Evolutionary conservation across 192 early-diverging fungal genomes (phyloP), one percentile per base, ranked within the genome.

Genomic region (Pilobolus umbonatus): DNA sequence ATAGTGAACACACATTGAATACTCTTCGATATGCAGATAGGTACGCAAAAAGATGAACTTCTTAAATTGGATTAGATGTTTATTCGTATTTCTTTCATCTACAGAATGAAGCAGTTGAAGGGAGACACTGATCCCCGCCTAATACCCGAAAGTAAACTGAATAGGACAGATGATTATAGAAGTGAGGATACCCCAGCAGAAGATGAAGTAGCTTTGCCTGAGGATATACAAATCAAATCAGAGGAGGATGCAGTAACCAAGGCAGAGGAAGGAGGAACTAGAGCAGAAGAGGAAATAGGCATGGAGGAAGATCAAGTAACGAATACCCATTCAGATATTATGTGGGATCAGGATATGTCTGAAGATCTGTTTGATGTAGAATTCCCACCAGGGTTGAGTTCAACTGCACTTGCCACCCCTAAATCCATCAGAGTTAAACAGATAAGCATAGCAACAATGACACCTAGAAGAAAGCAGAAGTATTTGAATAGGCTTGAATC

Each of bases 1-100:
- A 95, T 73, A 88, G 83, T 54, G 96, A 98, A 57, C 92, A 98
- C 64, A 91, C 92, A 0, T 72, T 98, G 14, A 98, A 98, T 61
- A 98, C 96, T 1, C 77, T 98, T 40, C 85, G 95, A 21, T 98
- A 98, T 69, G 93, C 96, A 17, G 94, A 97, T 65, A 80, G 94
- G 80, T 78, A 78, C 35, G 38, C 2, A 55, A 10, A 0, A 11
- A 21, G 21, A 46, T 3, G 25, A 46, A 1, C 14, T 5, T 15
- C 9, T 0, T 14, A 5, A n/a, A n/a, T n/a, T n/a, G n/a, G n/a
- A n/a, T 48, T 28, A 4, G 4, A 12, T 28, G 1, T 12, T 10
- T 4, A 15, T 55, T 11, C 8, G 31, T 25, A 11, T 47, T 3
- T 0, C 3, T 24, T 5, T 62, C 12, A 14, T 40, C n/a, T 15